Evolutionary conservation across 2,329 filamentous ascomycete species (phyloP).

Genomic region (Epichloe hybrida): DNA sequence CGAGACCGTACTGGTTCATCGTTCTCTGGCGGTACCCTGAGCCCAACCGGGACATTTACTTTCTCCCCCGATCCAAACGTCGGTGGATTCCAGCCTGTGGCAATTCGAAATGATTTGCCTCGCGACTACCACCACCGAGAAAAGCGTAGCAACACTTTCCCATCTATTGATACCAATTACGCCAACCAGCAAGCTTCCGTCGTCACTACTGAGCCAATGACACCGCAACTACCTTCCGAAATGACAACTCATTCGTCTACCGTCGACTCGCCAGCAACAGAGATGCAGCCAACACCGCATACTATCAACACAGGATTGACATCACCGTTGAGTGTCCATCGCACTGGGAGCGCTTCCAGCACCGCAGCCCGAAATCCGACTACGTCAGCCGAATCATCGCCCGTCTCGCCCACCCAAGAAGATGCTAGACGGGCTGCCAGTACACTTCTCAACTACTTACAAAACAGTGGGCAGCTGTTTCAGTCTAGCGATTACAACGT

Average conservation of each 20-base stretch:
- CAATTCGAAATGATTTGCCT: constrained; percentile 19
- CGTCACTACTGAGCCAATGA: constrained; percentile 28
- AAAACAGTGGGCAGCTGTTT: constrained; percentile 49
- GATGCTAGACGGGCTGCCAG: constrained; percentile 74
- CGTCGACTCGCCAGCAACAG: constrained; percentile 37
- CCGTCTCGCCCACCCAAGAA: constrained; percentile 63
- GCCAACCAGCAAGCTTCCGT: constrained; percentile 26
- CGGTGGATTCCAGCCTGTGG: constrained; percentile 43
- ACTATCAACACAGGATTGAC: constrained; percentile 30
- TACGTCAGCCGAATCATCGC: constrained; percentile 36
- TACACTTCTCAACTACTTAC: constrained; percentile 69
- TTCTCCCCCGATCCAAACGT: constrained; percentile 68
- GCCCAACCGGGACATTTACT: constrained; percentile 58
- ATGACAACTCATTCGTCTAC: constrained; percentile 37
- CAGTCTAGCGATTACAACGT: constrained; percentile 67
- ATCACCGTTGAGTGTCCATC: constrained; percentile 22
- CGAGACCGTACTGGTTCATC: constrained; percentile 34
- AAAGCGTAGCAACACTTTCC: constrained; percentile 70
- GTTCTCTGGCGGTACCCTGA: constrained; percentile 59
- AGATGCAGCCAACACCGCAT: constrained; percentile 28
- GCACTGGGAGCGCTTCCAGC: constrained; percentile 22
- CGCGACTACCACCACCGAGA: constrained; percentile 57
- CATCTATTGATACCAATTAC: constrained; percentile 52
- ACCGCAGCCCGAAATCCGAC: constrained; percentile 16
- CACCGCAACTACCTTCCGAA: constrained; percentile 34